Evolutionary conservation across 768 basidiomycete species (phyloP).

Genomic region (Paxillus rubicundulus): DNA sequence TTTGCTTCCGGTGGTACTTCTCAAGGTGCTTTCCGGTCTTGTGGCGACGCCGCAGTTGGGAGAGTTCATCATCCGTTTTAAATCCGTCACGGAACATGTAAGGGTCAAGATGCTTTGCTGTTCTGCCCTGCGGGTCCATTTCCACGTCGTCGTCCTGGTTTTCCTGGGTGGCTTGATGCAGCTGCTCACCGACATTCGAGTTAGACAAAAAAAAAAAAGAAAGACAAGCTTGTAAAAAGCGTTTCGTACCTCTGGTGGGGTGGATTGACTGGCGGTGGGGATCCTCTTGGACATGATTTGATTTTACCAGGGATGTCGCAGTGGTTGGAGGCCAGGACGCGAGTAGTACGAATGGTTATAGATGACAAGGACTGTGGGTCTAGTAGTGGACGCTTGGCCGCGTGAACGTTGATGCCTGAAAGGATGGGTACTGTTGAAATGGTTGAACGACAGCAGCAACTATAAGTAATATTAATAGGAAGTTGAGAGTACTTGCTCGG

Average conservation of each 20-base stretch:
- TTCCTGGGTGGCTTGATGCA: background rate
- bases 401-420: no score
- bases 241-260: conserved; percentile 9
- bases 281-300: background rate
- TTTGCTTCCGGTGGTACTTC: conserved; percentile 67
- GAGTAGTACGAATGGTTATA: background rate
- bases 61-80: conserved; percentile 61
- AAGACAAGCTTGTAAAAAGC: background rate
- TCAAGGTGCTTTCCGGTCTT: conserved; percentile 63
- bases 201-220: background rate
- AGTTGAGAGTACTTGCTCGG: no score
- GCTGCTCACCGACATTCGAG: background rate
- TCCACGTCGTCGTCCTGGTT: conserved; percentile 35
- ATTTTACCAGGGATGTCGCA: background rate
- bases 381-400: no score
- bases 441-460: no score
- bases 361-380: no score
- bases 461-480: no score
- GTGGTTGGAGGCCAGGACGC: background rate
- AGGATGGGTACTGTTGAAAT: no score
- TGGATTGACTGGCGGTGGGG: background rate
- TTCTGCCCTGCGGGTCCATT: conserved; percentile 34
- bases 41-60: conserved; percentile 53
- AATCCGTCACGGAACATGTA: conserved; percentile 62
- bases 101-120: conserved; percentile 51